Evolutionary conservation across 2,329 filamentous ascomycete genomes (phyloP).

Genomic region (Alternaria ventricosa): DNA sequence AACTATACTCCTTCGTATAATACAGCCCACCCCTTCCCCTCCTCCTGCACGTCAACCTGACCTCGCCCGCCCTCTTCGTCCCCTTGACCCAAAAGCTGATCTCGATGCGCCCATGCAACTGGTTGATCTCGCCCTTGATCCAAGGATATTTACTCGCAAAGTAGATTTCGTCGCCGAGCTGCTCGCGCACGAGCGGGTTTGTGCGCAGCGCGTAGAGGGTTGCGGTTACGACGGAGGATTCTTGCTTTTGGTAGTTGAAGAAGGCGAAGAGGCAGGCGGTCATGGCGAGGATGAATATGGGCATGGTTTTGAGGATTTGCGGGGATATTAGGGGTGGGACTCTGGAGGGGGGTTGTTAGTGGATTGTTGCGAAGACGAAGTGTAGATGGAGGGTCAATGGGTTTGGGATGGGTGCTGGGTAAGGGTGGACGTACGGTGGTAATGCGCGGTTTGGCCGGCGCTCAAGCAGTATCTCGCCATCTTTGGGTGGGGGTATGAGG

Average conservation of each 20-base stretch:
- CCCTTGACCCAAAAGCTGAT: slow-evolving; percentile 88
- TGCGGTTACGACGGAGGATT: slow-evolving; percentile 79
- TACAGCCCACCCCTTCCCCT: slow-evolving; percentile 74
- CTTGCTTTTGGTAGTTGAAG: slow-evolving; percentile 99
- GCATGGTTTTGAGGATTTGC: slow-evolving; percentile 66
- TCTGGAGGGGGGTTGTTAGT: slow-evolving; percentile 16
- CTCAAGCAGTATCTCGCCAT: slow-evolving; percentile 44
- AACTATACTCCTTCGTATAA: slow-evolving; percentile 88
- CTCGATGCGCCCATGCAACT: slow-evolving; percentile 88
- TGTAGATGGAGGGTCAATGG: not conserved
- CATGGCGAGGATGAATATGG: slow-evolving; percentile 78
- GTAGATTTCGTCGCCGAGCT: slow-evolving; percentile 75
- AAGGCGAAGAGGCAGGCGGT: slow-evolving; percentile 78
- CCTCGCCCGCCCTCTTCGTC: slow-evolving; percentile 70
- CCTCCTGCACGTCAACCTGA: slow-evolving; percentile 81
- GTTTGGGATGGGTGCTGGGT: not conserved
- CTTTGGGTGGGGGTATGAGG: slow-evolving; percentile 45
- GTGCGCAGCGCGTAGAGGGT: slow-evolving; percentile 92
- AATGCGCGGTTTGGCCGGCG: slow-evolving; percentile 43
- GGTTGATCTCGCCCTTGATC: slow-evolving; percentile 77
- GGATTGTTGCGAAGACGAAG: not conserved
- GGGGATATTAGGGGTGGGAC: slow-evolving; percentile 43
- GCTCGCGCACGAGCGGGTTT: slow-evolving; percentile 72
- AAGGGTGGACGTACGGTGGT: slow-evolving; percentile 36
- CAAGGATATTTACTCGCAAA: slow-evolving; percentile 58